Percentiles rank a stretch among this genome's conserved stretches.
These are phyloP conservation scores for Chenopodium formosanum DNA, from an alignment of 148 eudicot species.

Conservation along the genomic window DNA sequence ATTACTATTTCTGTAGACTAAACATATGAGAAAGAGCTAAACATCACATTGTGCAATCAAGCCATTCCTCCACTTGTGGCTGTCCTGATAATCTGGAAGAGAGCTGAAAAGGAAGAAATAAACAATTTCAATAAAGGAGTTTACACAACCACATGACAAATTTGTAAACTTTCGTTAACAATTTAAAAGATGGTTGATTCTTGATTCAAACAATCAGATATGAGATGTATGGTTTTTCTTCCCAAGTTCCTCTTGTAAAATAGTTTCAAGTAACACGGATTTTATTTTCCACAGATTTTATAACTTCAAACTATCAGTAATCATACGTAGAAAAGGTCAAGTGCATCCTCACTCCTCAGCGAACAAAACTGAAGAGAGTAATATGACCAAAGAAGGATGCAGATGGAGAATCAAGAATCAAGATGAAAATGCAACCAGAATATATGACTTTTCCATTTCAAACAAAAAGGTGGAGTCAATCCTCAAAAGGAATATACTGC, in stretches of 20 bases:
- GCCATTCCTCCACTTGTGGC: conserved; percentile 89
- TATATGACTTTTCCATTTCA: neutral
- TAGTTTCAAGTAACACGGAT: no score
- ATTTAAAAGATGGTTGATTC: no score
- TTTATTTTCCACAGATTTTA: no score
- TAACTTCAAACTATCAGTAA: no score
- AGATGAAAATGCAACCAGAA: neutral
- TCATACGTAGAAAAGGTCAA: no score
- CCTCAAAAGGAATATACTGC: neutral
- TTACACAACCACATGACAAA: neutral
- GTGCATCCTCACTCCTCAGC: no score
- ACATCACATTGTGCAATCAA: conserved; percentile 32
- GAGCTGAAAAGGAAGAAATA: conserved; percentile 37
- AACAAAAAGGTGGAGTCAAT: neutral
- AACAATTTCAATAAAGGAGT: neutral
- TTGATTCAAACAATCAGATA: no score
- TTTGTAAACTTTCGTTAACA: no score
- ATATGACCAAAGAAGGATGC: no score
- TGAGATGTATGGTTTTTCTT: no score
- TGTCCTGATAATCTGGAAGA: conserved; percentile 80
- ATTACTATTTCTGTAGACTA: conserved; percentile 15
- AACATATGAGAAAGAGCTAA: conserved; percentile 14
- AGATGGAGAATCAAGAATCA: neutral
- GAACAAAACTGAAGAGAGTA: no score
- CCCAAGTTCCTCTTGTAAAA: no score